Percentiles rank a stretch among this genome's conserved stretches.
Evolutionary conservation across 2,329 filamentous ascomycete species (phyloP).

Genomic region (Colletotrichum endophyticum): DNA sequence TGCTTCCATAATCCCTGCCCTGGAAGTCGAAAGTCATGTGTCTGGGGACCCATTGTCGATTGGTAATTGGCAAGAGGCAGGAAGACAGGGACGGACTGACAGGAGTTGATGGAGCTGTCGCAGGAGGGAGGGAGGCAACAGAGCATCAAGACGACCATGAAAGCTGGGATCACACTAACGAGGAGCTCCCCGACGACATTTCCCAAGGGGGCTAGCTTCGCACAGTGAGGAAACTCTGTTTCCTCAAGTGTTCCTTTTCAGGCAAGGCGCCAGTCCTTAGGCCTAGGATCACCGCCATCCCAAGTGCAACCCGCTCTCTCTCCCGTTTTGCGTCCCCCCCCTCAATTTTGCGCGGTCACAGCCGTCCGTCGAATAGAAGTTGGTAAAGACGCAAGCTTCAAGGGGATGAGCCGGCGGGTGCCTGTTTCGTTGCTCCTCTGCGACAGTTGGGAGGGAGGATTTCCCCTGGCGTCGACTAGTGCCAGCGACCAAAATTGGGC

Average conservation of each 20-base stretch:
- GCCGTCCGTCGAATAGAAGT: neutral
- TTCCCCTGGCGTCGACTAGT: conserved; percentile 2
- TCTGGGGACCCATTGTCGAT: neutral
- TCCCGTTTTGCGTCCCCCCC: neutral
- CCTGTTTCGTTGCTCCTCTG: conserved; percentile 1
- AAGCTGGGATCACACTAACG: neutral
- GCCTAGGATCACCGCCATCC: neutral
- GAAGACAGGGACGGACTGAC: neutral
- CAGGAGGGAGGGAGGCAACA: neutral
- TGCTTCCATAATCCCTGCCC: conserved; percentile 14
- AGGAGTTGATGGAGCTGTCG: neutral
- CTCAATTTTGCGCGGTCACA: neutral
- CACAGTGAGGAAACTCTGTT: conserved; percentile 11
- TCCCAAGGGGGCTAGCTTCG: conserved; percentile 1
- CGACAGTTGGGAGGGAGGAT: neutral
- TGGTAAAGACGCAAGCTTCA: neutral
- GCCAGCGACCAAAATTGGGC: neutral
- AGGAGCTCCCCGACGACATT: neutral
- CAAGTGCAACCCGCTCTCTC: neutral
- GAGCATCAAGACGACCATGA: neutral
- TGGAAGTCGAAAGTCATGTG: conserved; percentile 2
- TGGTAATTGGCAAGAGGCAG: neutral
- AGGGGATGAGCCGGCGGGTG: neutral
- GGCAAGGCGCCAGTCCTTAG: neutral
- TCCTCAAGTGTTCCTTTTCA: neutral